Evolutionary conservation across 225 moss, liverwort and hornwort genomes (phyloP), one percentile per base, ranked within the genome.

Genomic region (Ulota crispa): DNA sequence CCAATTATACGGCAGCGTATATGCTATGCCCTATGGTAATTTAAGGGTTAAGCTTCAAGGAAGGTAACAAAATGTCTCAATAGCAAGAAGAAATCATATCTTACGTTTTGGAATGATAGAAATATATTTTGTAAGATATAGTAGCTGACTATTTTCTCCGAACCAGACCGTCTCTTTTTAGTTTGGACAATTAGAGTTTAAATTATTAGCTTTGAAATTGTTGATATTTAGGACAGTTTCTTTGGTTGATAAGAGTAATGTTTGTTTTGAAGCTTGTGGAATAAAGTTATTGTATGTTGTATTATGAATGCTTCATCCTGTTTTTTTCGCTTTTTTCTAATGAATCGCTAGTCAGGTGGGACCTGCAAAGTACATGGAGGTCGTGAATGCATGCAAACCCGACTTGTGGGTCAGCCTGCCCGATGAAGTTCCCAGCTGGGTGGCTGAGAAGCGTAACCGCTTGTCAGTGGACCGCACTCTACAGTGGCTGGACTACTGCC

Each of bases 401-500:
- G 89, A 99, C 82, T 82, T 99, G 73, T 99, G 99, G 96, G 96
- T 82, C 61, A 89, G 93, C 70, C 77, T 99, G 76, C 99, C 96
- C 3, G 99, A 96, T 82, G 99, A 96, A 83, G 94, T 99, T 57
- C 92, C 98, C 23, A 84, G 87, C 43, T 94, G 92, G 94, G 92
- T 88, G 37, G 47, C 84, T 24, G 81, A 83, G 55, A 99, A 94
- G 72, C 96, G 99, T 30, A 96, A 94, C 76, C 86, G 86, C 76
- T 30, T 94, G 80, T 94, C 99, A 39, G 94, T 96, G 42, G 93
- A 94, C 57, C 94, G 99, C 78, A 96, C 99, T 27, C 87, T 99
- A 36, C 91, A 85, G 80, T 99, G 99, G 99, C 83, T 99, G 72
- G 99, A 96, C 78, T 94, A 94, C 80, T 96, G 99, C 87, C 96